Evolutionary conservation across 2,329 filamentous ascomycete species (phyloP).

Genomic region (Epichloe amarillans): DNA sequence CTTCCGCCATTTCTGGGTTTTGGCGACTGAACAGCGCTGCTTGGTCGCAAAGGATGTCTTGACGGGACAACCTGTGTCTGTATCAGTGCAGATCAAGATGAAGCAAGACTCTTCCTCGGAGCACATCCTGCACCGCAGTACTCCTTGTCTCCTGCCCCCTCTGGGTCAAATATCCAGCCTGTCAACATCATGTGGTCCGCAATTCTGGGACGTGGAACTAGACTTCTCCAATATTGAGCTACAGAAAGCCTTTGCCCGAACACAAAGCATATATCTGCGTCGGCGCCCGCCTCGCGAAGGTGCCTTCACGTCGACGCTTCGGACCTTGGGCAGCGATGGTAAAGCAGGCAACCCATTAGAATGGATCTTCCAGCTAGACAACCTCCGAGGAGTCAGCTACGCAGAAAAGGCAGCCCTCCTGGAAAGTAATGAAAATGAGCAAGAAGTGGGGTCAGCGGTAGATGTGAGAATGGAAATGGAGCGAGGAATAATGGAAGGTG

Average conservation of each 20-base stretch:
- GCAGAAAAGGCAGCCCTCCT: conserved; percentile 55
- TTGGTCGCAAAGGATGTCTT: conserved; percentile 78
- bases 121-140: conserved; percentile 28
- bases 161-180: conserved; percentile 49
- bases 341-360: conserved; percentile 40
- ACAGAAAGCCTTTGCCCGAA: conserved; percentile 44
- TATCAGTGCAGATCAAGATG: conserved; percentile 55
- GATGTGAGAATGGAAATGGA: conserved; percentile 61
- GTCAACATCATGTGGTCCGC: conserved; percentile 44
- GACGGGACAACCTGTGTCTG: conserved; percentile 63
- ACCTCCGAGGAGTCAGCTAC: conserved; percentile 40
- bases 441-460: conserved; percentile 38
- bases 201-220: conserved; percentile 71
- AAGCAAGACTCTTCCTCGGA: conserved; percentile 27
- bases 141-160: conserved; percentile 54
- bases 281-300: conserved; percentile 54
- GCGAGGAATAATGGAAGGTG: conserved; percentile 27
- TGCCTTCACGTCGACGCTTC: conserved; percentile 60
- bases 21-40: conserved; percentile 81
- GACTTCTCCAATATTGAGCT: conserved; percentile 58
- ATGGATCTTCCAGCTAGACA: conserved; percentile 59
- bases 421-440: conserved; percentile 33
- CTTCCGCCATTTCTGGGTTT: conserved; percentile 92
- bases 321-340: conserved; percentile 46
- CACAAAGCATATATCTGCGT: conserved; percentile 63